Evolutionary conservation across 2,329 filamentous ascomycete genomes (phyloP).

Genomic region (Penicillium sp.): DNA sequence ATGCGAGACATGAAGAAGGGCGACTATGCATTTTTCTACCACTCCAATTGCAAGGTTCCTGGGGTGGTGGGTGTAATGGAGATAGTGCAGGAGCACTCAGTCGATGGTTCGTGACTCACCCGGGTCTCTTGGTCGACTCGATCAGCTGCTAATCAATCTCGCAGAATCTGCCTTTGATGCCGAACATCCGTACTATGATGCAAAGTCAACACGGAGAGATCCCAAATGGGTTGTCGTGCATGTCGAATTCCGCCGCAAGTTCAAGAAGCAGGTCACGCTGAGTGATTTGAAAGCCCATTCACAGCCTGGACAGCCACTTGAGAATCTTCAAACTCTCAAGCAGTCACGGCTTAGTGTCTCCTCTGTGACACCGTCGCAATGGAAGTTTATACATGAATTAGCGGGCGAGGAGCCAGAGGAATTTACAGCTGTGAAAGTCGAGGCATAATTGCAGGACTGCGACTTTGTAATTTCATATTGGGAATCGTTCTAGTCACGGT

Average conservation of each 20-base stretch:
- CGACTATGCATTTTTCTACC: slow-evolving; percentile 94
- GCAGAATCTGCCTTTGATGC: slow-evolving; percentile 65
- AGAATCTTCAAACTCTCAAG: slow-evolving; percentile 76
- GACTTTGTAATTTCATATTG: too few species aligned
- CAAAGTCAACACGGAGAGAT: slow-evolving; percentile 61
- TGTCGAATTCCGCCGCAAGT: slow-evolving; percentile 80
- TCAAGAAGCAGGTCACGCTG: slow-evolving; percentile 63
- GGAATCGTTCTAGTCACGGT: too few species aligned
- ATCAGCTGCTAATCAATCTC: slow-evolving; percentile 16
- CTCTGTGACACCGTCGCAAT: slow-evolving; percentile 43
- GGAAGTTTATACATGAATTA: slow-evolving; percentile 45
- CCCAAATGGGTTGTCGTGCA: slow-evolving; percentile 87
- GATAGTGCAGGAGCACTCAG: slow-evolving; percentile 74
- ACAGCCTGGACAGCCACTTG: slow-evolving; percentile 52
- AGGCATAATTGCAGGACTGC: background rate
- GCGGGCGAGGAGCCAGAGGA: slow-evolving; percentile 31
- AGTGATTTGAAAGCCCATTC: slow-evolving; percentile 64
- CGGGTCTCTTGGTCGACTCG: background rate
- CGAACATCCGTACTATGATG: slow-evolving; percentile 74
- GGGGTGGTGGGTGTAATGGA: slow-evolving; percentile 86
- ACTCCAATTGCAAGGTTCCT: slow-evolving; percentile 85
- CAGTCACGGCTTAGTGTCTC: slow-evolving; percentile 75
- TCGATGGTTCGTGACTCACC: slow-evolving; percentile 58
- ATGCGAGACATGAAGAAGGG: slow-evolving; percentile 85
- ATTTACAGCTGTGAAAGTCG: background rate